Evolutionary conservation across 805 yeast species (phyloP).

Genomic region (Nakazawaea ernobii): DNA sequence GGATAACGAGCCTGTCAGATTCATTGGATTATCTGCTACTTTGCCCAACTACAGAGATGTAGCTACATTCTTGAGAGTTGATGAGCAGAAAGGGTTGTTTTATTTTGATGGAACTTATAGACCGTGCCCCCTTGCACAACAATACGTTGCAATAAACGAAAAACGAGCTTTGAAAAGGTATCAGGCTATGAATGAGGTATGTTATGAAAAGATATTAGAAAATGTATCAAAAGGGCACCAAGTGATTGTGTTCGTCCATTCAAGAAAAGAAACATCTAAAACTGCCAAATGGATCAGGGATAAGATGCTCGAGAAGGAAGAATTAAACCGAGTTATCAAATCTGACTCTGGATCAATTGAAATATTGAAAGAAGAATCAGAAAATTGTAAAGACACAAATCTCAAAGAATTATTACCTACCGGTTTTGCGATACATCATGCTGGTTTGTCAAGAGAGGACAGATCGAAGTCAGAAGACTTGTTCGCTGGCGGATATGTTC

Average conservation of each 20-base stretch:
- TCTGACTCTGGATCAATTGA: constrained; percentile 55
- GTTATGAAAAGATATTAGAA: constrained; percentile 69
- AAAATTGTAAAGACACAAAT: constrained; percentile 43
- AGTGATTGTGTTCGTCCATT: constrained; percentile 86
- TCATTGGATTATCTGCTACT: constrained; percentile 89
- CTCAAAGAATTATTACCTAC: constrained; percentile 54
- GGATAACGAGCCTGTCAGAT: constrained; percentile 44
- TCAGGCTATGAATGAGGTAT: constrained; percentile 85
- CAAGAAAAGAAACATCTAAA: constrained; percentile 83
- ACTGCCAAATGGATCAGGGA: constrained; percentile 74
- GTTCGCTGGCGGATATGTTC: constrained; percentile 83
- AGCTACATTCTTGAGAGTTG: constrained; percentile 71
- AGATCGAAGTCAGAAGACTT: constrained; percentile 76
- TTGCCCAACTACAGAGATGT: constrained; percentile 87
- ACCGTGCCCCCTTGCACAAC: constrained; percentile 90
- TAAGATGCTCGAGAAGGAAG: constrained; percentile 51
- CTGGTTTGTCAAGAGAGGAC: constrained; percentile 73
- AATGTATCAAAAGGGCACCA: constrained; percentile 62
- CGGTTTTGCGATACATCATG: constrained; percentile 91
- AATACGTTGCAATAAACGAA: constrained; percentile 83
- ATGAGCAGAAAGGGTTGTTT: constrained; percentile 53
- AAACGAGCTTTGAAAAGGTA: constrained; percentile 70
- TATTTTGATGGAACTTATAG: constrained; percentile 79
- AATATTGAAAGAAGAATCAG: constrained; percentile 60
- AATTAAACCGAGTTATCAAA: constrained; percentile 34